Evolutionary conservation across 176 grass and related monocot species (phyloP).

Genomic region (Ensete glaucum): DNA sequence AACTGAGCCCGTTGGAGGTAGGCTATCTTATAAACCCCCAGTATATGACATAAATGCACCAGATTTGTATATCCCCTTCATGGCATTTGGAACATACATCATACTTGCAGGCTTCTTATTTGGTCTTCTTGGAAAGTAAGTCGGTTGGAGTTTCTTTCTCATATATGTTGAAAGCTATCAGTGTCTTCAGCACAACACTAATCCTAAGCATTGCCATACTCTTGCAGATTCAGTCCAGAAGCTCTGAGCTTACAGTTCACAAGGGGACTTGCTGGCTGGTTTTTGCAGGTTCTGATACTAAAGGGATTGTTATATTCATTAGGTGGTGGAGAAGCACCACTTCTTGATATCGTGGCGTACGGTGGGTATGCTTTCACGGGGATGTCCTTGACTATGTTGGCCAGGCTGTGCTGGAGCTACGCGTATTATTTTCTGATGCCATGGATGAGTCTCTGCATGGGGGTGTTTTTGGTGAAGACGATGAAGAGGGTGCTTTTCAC

Average conservation of each 20-base stretch:
- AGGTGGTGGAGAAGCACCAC: constrained; percentile 65
- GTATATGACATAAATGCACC: constrained; percentile 89
- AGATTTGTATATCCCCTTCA: constrained; percentile 91
- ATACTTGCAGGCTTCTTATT: constrained; percentile 62
- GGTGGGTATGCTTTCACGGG: constrained; percentile 57
- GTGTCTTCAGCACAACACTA: neutral
- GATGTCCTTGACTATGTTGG: constrained; percentile 39
- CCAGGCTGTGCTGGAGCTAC: constrained; percentile 56
- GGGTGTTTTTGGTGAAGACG: constrained; percentile 76
- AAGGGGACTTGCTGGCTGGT: constrained; percentile 59
- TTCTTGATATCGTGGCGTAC: constrained; percentile 76
- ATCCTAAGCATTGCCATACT: neutral
- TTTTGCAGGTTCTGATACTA: constrained; percentile 51
- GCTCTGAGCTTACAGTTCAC: constrained; percentile 74
- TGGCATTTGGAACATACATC: constrained; percentile 87
- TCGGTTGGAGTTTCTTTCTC: neutral
- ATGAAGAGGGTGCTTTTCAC: constrained; percentile 75
- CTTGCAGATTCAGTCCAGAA: constrained; percentile 72
- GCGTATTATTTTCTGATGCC: constrained; percentile 52
- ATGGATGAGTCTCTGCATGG: constrained; percentile 86
- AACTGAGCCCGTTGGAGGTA: constrained; percentile 78
- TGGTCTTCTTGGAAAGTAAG: constrained; percentile 84
- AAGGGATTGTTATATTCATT: constrained; percentile 61
- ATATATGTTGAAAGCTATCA: too few relatives aligned
- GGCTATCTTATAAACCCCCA: constrained; percentile 79